Conservation (phyloP, 208 protist genomes). For the Leishmania arabica region DNA sequence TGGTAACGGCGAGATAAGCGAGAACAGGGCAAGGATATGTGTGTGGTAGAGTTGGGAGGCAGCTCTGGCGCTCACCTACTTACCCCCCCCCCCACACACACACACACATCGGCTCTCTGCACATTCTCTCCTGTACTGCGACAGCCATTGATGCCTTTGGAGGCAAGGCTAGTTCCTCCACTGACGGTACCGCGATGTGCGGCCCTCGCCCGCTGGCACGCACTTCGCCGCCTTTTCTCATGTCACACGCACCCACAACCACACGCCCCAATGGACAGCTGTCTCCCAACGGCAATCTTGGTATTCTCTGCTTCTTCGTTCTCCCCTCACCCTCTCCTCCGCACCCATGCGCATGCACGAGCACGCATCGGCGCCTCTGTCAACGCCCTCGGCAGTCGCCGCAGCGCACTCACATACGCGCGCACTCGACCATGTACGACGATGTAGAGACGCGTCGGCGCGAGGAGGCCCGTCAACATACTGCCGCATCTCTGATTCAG, state of each 20-base stretch:
- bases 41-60: not conserved
- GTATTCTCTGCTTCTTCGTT: not conserved
- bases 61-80: not conserved
- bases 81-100: not conserved
- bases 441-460: slow-evolving; percentile 47
- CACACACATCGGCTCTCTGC: not conserved
- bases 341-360: not conserved
- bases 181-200: not conserved
- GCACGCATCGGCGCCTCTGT: not conserved
- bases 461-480: slow-evolving; percentile 51
- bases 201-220: not conserved
- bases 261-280: not conserved
- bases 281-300: not conserved
- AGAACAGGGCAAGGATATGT: not conserved
- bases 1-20: not conserved
- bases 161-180: not conserved
- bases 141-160: not conserved
- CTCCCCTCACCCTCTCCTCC: not conserved
- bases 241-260: not conserved
- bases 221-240: not conserved
- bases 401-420: not conserved
- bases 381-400: not conserved
- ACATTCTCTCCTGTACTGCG: not conserved
- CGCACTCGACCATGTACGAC: slow-evolving; percentile 28
- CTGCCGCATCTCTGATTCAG: slow-evolving; percentile 76